Evolutionary conservation across 495 filamentous ascomycete genomes (phyloP).

Genomic region (Penicillium pulvis): DNA sequence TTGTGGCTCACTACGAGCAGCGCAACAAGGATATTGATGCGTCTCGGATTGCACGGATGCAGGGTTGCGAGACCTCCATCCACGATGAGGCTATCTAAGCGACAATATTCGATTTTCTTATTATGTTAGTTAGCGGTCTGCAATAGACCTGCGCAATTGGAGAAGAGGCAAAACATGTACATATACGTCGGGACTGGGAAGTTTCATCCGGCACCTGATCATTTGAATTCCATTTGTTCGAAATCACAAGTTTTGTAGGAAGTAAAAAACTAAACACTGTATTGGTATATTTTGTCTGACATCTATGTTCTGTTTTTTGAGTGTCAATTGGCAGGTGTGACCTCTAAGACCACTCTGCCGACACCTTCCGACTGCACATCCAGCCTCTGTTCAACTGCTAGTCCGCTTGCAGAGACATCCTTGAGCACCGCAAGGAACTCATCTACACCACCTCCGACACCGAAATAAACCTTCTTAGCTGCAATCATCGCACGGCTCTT

Average conservation of each 20-base stretch:
- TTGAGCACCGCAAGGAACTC: conserved; percentile 73
- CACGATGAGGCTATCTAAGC: conserved; percentile 38
- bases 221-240: conserved; percentile 33
- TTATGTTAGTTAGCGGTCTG: conserved; percentile 26
- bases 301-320: conserved; percentile 1
- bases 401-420: conserved; percentile 54
- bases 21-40: conserved; percentile 57
- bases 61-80: conserved; percentile 47
- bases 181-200: conserved; percentile 40
- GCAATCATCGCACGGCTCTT: conserved; percentile 72
- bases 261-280: background rate
- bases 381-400: conserved; percentile 62
- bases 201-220: conserved; percentile 31
- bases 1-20: conserved; percentile 64
- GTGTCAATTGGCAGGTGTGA: conserved; percentile 21
- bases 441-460: conserved; percentile 89
- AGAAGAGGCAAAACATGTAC: conserved; percentile 39
- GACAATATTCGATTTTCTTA: conserved; percentile 10
- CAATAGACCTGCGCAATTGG: conserved; percentile 30
- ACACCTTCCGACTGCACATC: conserved; percentile 57
- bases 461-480: conserved; percentile 94
- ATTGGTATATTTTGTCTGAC: conserved; percentile 8
- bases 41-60: conserved; percentile 43
- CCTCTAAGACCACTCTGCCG: conserved; percentile 49
- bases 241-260: background rate